These are phyloP conservation scores for Onygena corvina DNA, from an alignment of 2,329 filamentous ascomycete genomes.

Conservation along the genomic window DNA sequence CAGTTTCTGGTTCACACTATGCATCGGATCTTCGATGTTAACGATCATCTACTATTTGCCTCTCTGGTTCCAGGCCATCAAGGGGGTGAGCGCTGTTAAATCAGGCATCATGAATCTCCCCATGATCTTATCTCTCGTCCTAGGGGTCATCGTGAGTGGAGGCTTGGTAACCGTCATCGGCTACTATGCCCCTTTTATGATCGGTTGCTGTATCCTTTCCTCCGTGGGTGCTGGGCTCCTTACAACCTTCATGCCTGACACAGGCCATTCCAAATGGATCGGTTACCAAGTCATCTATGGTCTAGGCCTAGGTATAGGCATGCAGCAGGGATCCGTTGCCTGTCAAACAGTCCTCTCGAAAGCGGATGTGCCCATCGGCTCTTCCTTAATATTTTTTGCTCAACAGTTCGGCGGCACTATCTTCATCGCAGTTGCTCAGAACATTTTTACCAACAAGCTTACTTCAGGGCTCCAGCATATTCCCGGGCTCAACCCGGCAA, in stretches of 20 bases:
- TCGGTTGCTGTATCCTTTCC: constrained; percentile 16
- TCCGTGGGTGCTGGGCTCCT: constrained; percentile 22
- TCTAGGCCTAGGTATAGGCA: constrained; percentile 17
- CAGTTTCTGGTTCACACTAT: background rate
- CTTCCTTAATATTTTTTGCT: constrained; percentile 17
- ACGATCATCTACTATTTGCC: constrained; percentile 18
- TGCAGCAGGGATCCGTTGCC: constrained; percentile 15
- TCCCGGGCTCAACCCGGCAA: constrained; percentile 20
- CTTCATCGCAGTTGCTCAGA: constrained; percentile 18
- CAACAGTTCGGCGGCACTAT: constrained; percentile 17
- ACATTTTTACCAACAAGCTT: constrained; percentile 17
- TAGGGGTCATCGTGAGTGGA: constrained; percentile 15
- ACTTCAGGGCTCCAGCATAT: constrained; percentile 12
- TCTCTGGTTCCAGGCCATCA: constrained; percentile 34
- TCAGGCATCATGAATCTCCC: constrained; percentile 27
- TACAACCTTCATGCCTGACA: constrained; percentile 19
- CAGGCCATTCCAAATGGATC: constrained; percentile 18
- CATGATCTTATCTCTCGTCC: constrained; percentile 25
- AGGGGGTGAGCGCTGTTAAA: constrained; percentile 28
- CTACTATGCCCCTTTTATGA: constrained; percentile 19
- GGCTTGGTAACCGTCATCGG: constrained; percentile 11
- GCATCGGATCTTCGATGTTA: constrained; percentile 13
- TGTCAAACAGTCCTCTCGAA: constrained; percentile 16
- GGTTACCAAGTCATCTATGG: constrained; percentile 19
- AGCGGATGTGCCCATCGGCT: constrained; percentile 15